These are phyloP conservation scores for Cordyceps sp. DNA, from an alignment of 2,329 filamentous ascomycete species.

Conservation along the genomic window DNA sequence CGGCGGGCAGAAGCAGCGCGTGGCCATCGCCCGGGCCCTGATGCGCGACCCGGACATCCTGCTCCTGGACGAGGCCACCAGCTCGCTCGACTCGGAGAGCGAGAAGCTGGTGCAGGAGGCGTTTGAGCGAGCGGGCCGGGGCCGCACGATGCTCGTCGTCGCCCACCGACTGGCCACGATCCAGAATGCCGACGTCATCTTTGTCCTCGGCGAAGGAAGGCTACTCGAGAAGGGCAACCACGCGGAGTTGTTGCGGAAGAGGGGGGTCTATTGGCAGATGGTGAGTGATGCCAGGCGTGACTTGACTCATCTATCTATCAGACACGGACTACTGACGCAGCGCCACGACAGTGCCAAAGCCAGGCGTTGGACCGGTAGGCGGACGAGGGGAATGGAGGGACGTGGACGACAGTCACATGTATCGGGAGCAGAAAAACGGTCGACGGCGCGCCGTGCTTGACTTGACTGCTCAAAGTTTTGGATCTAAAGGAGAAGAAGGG, in stretches of 20 bases:
- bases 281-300: conserved; percentile 22
- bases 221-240: conserved; percentile 38
- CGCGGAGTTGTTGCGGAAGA: conserved; percentile 29
- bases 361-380: conserved; percentile 35
- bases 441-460: no score
- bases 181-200: conserved; percentile 66
- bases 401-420: neutral
- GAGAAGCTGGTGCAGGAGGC: conserved; percentile 48
- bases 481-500: no score
- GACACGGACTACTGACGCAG: conserved; percentile 7
- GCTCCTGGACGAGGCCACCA: conserved; percentile 59
- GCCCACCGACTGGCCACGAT: conserved; percentile 65
- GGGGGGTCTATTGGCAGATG: conserved; percentile 41
- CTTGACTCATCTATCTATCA: no score
- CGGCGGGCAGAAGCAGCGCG: conserved; percentile 56
- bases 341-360: conserved; percentile 31
- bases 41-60: conserved; percentile 48
- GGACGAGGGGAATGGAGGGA: conserved; percentile 1
- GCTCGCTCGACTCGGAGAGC: conserved; percentile 47
- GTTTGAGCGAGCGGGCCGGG: conserved; percentile 45
- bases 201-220: conserved; percentile 52
- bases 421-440: neutral
- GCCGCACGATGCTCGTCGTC: conserved; percentile 55
- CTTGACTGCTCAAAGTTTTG: no score
- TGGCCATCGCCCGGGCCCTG: conserved; percentile 53